phyloP scores from a whole-genome alignment of 192 early-diverging fungal genomes.

The Funneliformis geosporum region DNA sequence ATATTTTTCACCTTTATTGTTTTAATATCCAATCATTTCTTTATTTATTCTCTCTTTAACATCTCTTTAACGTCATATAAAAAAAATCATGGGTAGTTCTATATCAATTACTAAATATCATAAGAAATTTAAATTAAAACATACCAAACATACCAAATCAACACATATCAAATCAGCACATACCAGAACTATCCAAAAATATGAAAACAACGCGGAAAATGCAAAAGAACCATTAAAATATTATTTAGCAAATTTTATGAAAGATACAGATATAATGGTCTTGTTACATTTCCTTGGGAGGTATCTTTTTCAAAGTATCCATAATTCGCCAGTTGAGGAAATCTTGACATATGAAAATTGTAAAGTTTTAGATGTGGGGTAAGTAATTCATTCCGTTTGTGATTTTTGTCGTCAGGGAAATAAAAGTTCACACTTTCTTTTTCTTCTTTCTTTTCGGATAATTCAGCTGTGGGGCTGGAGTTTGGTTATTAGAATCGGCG shows the following conservation, averaged over 20 bases:
- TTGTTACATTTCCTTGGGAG: not conserved
- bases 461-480: not conserved
- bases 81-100: too few relatives aligned
- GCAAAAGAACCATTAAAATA: not conserved
- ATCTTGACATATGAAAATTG: not conserved
- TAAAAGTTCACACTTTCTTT: too few relatives aligned
- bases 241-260: not conserved
- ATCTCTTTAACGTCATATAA: too few relatives aligned
- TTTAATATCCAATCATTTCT: too few relatives aligned
- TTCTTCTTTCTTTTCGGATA: too few relatives aligned
- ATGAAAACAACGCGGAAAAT: not conserved
- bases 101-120: too few relatives aligned
- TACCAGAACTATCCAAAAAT: too few relatives aligned
- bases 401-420: not conserved
- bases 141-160: too few relatives aligned
- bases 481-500: not conserved
- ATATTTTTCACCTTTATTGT: too few relatives aligned
- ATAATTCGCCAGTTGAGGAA: not conserved
- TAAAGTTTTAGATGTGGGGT: not conserved
- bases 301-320: not conserved
- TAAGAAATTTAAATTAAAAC: too few relatives aligned
- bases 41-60: too few relatives aligned
- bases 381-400: not conserved
- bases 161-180: too few relatives aligned
- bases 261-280: not conserved